Base-by-base conservation (phyloP, 768 basidiomycete species). In the Suillus variegatus region DNA sequence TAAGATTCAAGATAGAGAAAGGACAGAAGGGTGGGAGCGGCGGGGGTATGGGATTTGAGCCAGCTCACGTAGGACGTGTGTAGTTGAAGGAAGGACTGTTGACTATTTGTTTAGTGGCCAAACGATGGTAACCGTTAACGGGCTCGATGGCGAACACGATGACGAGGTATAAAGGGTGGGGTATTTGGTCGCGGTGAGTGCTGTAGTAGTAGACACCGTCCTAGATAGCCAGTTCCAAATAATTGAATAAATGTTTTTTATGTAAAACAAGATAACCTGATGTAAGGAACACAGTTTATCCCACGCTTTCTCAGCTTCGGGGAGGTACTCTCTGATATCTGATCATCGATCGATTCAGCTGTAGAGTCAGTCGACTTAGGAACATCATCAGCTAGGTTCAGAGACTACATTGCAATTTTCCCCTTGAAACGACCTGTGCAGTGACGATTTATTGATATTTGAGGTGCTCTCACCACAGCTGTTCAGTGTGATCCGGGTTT, bases 251-350 rank as follows among this genome's bases (percentile, higher is more conserved):
- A 41, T 61, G 46, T 52, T 65, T 41, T 60, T 60, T 20, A 60
- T 60, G 58, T 60, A 60, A 61, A 60, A 52, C 36, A 41, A 62
- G 52, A 65, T 61, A 65, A 52, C 60, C n/a, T 32, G 61, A 63
- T 63, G n/a, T 18, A 12, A n/a, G 22, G 32, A 52, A 63, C 41
- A 18, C 3, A 49, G 32, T 47, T 22, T 36, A 38, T 57, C 56
- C 22, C 56, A 57, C 56, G 54, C 35, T 55, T 22, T 49, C 47
- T 4, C 32, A 32, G 32, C 32, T 32, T 32, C 32, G 32, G 6
- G 32, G 32, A 32, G 6, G 32, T 32, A 4, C 32, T 32, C 32
- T 32, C 32, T 32, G 28, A 28, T 28, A 28, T 28, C 28, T 28
- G 32, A 6, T 32, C 32, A 32, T 32, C 32, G 32, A 32, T 32